Evolutionary conservation across 1,139 yeast species (phyloP), one percentile per base, ranked within the genome.

Genomic region (Yamadazyma diospyri): DNA sequence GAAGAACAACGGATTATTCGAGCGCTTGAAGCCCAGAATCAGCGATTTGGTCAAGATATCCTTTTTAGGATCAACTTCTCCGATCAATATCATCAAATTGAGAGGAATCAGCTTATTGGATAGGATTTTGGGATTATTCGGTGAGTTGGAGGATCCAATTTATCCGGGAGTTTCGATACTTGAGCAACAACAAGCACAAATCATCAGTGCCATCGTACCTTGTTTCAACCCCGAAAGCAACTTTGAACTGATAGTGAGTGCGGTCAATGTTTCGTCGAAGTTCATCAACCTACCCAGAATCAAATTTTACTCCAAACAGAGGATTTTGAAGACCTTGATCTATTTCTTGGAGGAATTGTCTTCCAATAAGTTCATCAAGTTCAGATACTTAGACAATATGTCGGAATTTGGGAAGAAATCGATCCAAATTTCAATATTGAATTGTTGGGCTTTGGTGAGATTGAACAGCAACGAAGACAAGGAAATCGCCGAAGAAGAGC

Each of bases 181-280:
- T 37, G 95, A 86, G 46, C 97, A 88, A 55, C 95, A 85, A 48
- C 97, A 92, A 50, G 97, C 97, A 0, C 97, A 88, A 48, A 84
- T 92, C 12, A 82, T 87, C 9, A 81, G 95, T 41, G 95, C 97
- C 0, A 68, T 92, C 38, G 75, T 88, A 30, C 96, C 97, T 0
- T 87, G 95, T n/a, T 92, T 92, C 58, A 73, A 74, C 26, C 65
- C 73, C 3, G 88, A 81, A 17, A 81, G 88, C 35, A 81, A 83
- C 16, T 76, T 94, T 1, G 74, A 74, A 29, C 74, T 87, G 0
- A 88, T 94, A 4, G 77, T 85, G 13, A 76, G 76, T 39, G 96
- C 96, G 0, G 76, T 89, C 27, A 75, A 76, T 31, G 85, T 88
- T 3, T 79, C 87, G 27, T 89, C 95, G 0, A 81, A 81, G 35